Evolutionary conservation across 169 alveolate species (phyloP).

Genomic region (Theileria annulata): DNA sequence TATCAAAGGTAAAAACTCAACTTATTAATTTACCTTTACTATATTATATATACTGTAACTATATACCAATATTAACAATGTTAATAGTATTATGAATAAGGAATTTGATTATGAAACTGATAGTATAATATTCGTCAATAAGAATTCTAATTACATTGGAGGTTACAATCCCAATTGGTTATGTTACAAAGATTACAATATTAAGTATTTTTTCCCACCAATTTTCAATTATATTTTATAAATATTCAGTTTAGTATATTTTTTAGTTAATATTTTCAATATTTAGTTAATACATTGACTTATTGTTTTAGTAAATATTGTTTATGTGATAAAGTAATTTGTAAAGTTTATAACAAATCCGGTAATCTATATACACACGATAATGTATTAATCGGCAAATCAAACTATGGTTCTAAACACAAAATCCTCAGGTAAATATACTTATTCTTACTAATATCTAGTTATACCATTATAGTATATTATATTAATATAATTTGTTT

Average conservation of each 20-base stretch:
- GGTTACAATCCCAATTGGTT: constrained; percentile 69
- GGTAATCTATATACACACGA: constrained; percentile 6
- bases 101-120: constrained; percentile 35
- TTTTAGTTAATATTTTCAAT: background rate
- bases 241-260: no score
- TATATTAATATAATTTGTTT: background rate
- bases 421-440: constrained; percentile 27
- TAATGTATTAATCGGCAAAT: constrained; percentile 14
- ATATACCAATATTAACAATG: background rate
- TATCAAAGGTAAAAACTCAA: constrained; percentile 31
- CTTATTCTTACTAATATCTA: background rate
- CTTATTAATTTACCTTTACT: background rate
- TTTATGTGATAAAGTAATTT: background rate
- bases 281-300: no score
- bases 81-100: constrained; percentile 15
- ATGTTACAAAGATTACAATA: constrained; percentile 49
- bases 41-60: background rate
- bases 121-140: constrained; percentile 50
- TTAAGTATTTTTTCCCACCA: constrained; percentile 24
- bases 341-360: background rate
- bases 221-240: no score
- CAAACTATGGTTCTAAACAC: background rate
- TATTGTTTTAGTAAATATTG: constrained; percentile 12
- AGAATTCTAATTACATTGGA: constrained; percentile 55
- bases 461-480: no score